Base-by-base conservation (phyloP, 192 early-diverging fungal species). In the Coemansia sp. region DNA sequence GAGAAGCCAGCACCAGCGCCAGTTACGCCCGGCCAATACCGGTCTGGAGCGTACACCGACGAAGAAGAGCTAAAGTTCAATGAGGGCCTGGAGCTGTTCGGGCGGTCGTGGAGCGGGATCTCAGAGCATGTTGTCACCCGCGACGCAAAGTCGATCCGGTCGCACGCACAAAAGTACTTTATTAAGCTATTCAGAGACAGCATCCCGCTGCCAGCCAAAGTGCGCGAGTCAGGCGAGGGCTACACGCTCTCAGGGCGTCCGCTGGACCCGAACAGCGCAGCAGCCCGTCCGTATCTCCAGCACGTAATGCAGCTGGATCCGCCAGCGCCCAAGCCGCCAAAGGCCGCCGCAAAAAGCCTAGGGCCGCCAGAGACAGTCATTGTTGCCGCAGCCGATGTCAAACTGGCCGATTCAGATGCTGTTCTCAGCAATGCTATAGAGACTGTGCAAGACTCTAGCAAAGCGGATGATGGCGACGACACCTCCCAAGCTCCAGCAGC, bases 111-210 rank as follows among this genome's bases (percentile, higher is more conserved):
- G 94, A 64, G 78, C 49, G 84, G 82, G 54, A 93, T 94, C 22
- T 84, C 87, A 13, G 73, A 83, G 22, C 85, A 93, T 57, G 88
- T 96, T 14, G 83, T 59, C 26, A 96, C 93, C 9, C 81, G 94
- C 43, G 90, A 93, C 61, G 49, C 88, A 50, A 90, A 93, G 68
- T 91, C 92, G 16, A 90, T 96, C 59, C 82, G 93, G 59, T 90
- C 89, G 58, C 94, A 94, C 66, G 92, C 93, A 38, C 93, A 94
- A 81, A 94, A 94, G 70, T 89, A 93, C 69, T 93, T 96, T 64
- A 94, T 94, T 74, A 92, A 93, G 69, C 74, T 96, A 67, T 96
- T 85, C 71, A 73, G 94, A 27, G 94, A 93, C 62, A 86, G 78
- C 19, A 68, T 90, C 47, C 90, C 90, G 37, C 73, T 96, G 48